These are phyloP conservation scores for Fusarium heterosporum DNA, from an alignment of 2,329 filamentous ascomycete species.

Conservation along the genomic window DNA sequence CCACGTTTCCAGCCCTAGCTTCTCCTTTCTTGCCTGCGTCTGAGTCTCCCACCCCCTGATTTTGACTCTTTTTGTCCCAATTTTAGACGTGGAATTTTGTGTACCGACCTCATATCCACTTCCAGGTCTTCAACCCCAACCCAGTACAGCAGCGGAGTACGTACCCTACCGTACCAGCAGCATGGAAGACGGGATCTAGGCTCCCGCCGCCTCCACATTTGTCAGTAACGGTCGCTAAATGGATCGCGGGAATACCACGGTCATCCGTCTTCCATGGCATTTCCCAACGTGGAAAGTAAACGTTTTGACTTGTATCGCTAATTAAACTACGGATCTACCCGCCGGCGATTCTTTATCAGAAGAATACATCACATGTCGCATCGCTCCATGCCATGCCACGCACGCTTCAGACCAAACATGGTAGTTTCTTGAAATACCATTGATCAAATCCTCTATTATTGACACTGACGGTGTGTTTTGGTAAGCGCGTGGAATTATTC, in stretches of 20 bases:
- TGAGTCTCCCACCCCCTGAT: slow-evolving; percentile 19
- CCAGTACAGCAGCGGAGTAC: slow-evolving; percentile 8
- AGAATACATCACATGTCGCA: slow-evolving; percentile 12
- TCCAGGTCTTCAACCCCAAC: slow-evolving; percentile 35
- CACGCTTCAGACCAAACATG: background rate
- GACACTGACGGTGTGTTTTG: slow-evolving; percentile 23
- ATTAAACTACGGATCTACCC: slow-evolving; percentile 41
- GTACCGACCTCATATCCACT: slow-evolving; percentile 25
- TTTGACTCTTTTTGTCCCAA: slow-evolving; percentile 6
- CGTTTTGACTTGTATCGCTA: slow-evolving; percentile 19
- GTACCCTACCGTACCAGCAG: slow-evolving; percentile 25
- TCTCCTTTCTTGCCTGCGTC: slow-evolving; percentile 29
- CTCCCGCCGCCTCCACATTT: slow-evolving; percentile 27
- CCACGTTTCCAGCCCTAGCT: slow-evolving; percentile 42
- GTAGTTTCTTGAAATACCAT: background rate
- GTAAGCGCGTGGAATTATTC: slow-evolving; percentile 21
- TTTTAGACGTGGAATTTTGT: slow-evolving; percentile 28
- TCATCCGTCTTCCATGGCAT: slow-evolving; percentile 23
- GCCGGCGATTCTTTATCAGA: slow-evolving; percentile 19
- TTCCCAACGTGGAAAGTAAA: slow-evolving; percentile 39
- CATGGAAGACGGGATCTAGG: slow-evolving; percentile 20
- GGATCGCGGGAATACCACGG: slow-evolving; percentile 25
- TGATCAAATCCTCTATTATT: slow-evolving; percentile 4
- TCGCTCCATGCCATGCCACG: slow-evolving; percentile 8
- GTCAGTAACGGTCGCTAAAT: slow-evolving; percentile 33